These are phyloP conservation scores for Thraustotheca clavata DNA, from an alignment of 352 stramenopile genomes.

Conservation along the genomic window DNA sequence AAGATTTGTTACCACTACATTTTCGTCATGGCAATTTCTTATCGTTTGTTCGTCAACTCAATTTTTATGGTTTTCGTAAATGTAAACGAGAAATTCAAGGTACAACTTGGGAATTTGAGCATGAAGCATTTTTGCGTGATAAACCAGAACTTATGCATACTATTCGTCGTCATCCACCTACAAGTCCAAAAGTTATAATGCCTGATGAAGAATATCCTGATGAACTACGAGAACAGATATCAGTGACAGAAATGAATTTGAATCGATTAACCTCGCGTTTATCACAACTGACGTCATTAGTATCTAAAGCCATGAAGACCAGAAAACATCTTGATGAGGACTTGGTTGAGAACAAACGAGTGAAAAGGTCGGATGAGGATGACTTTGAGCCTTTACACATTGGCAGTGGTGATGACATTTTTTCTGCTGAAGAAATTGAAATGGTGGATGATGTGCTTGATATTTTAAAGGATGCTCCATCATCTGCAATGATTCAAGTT, in stretches of 20 bases:
- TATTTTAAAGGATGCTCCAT: too few relatives aligned
- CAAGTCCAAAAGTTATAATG: background rate
- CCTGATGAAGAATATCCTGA: background rate
- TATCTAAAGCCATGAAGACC: background rate
- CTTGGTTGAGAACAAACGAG: background rate
- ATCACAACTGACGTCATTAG: background rate
- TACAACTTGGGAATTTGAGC: constrained; percentile 70
- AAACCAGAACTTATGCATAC: constrained; percentile 74
- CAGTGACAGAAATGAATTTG: background rate
- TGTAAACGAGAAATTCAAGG: constrained; percentile 1
- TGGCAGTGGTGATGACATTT: background rate
- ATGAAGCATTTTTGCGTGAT: constrained; percentile 81
- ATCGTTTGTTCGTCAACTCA: constrained; percentile 27
- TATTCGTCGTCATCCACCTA: constrained; percentile 40
- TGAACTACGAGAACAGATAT: background rate
- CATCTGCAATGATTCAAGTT: too few relatives aligned
- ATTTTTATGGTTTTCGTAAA: constrained; percentile 33
- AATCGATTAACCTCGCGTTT: background rate
- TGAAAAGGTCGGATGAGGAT: background rate
- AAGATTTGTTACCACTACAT: constrained; percentile 23
- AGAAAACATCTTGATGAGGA: background rate
- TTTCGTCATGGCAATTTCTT: constrained; percentile 24
- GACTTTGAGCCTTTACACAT: background rate
- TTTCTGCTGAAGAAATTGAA: background rate
- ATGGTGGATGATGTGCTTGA: constrained; percentile 6